These are phyloP conservation scores for Fagopyrum homotropicum DNA, from an alignment of 148 eudicot species.

Conservation along the genomic window DNA sequence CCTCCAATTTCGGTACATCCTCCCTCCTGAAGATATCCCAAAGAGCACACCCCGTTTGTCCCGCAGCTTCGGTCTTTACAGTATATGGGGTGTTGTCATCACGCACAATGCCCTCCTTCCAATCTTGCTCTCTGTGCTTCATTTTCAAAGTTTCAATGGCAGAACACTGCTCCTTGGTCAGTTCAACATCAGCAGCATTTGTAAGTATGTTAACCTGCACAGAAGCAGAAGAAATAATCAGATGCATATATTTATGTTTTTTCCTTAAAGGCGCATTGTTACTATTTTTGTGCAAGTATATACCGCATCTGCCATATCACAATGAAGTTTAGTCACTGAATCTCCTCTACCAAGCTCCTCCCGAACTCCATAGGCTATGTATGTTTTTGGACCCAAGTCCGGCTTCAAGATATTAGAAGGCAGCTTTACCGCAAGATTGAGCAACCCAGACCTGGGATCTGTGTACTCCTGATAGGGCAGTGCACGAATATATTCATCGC, in stretches of 20 bases:
- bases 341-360: constrained; percentile 93
- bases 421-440: constrained; percentile 72
- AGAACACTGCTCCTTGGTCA: constrained; percentile 37
- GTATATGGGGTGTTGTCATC: constrained; percentile 8
- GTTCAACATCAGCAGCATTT: constrained; percentile 51
- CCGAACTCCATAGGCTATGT: constrained; percentile 68
- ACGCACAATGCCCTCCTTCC: constrained; percentile 28
- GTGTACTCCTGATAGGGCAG: constrained; percentile 82
- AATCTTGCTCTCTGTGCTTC: constrained; percentile 74
- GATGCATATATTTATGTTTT: background rate
- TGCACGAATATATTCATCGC: constrained; percentile 71
- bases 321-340: constrained; percentile 94
- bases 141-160: constrained; percentile 50
- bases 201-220: constrained; percentile 82
- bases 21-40: constrained; percentile 94
- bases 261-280: background rate
- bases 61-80: constrained; percentile 2
- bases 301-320: constrained; percentile 98
- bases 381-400: constrained; percentile 91
- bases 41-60: constrained; percentile 52
- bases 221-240: background rate
- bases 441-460: constrained; percentile 68
- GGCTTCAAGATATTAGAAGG: constrained; percentile 64
- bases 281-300: background rate
- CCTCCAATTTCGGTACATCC: constrained; percentile 55